Evolutionary conservation across 2,329 filamentous ascomycete genomes (phyloP).

Genomic region (Exophiala mesophila): DNA sequence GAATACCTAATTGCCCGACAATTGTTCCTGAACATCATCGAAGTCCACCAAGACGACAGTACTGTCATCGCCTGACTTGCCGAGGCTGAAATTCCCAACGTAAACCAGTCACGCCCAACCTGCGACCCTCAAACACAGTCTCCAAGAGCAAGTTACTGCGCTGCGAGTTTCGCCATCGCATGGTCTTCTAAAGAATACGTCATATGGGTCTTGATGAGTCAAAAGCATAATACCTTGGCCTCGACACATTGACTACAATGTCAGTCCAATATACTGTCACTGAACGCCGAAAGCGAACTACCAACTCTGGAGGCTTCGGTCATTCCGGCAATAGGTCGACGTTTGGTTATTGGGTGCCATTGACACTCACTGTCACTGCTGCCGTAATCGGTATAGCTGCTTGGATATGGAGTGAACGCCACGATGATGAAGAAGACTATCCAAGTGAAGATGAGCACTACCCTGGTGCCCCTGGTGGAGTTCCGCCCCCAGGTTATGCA

Average conservation of each 20-base stretch:
- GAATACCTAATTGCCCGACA: too few relatives aligned
- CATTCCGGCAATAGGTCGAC: constrained; percentile 38
- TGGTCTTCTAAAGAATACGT: too few relatives aligned
- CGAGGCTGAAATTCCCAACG: not conserved
- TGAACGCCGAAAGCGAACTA: constrained; percentile 23
- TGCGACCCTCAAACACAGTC: too few relatives aligned
- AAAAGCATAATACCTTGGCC: not conserved
- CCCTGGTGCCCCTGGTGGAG: constrained; percentile 41
- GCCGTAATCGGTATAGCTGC: constrained; percentile 81
- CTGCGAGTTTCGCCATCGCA: too few relatives aligned
- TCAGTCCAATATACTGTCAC: constrained; percentile 25
- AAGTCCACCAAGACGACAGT: too few relatives aligned
- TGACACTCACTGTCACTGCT: constrained; percentile 79
- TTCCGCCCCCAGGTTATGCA: constrained; percentile 44
- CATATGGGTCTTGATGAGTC: not conserved
- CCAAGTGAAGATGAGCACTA: constrained; percentile 51
- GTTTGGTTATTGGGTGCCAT: constrained; percentile 76
- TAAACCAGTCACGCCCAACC: not conserved
- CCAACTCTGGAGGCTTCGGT: constrained; percentile 34
- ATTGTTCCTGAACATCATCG: too few relatives aligned
- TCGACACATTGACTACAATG: constrained; percentile 8
- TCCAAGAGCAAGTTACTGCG: too few relatives aligned
- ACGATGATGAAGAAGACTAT: constrained; percentile 59
- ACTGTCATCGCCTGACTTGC: not conserved
- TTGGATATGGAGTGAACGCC: constrained; percentile 91